phyloP scores from a whole-genome alignment of 2,329 filamentous ascomycete genomes.

The Didymella glomerata region DNA sequence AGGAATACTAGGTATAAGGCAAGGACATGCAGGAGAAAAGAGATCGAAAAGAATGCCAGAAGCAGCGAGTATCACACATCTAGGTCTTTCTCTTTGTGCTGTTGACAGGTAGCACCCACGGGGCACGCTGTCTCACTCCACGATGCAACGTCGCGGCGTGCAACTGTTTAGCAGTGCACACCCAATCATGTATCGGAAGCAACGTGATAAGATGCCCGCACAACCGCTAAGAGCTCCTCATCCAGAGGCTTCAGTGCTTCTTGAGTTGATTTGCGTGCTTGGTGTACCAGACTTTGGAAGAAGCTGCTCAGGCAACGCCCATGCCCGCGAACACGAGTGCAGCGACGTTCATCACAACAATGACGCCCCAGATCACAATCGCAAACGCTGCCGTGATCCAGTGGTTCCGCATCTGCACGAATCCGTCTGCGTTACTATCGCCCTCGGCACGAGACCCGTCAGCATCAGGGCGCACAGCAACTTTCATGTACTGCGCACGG shows the following conservation, averaged over 20 bases:
- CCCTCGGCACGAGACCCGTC: slow-evolving; percentile 8
- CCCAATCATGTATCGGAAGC: neutral
- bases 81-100: neutral
- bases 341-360: slow-evolving; percentile 81
- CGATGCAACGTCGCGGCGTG: neutral
- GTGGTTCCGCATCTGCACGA: slow-evolving; percentile 73
- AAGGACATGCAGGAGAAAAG: neutral
- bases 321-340: slow-evolving; percentile 70
- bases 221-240: neutral
- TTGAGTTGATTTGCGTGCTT: neutral
- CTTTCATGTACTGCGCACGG: slow-evolving; percentile 80
- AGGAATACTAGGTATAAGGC: neutral
- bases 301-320: slow-evolving; percentile 50
- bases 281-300: neutral
- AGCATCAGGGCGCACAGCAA: slow-evolving; percentile 51
- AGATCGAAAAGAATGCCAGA: neutral
- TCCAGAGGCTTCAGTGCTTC: neutral
- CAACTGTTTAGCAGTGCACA: neutral
- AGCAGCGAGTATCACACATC: neutral
- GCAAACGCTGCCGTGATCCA: slow-evolving; percentile 69
- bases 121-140: neutral
- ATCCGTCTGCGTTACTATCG: slow-evolving; percentile 29
- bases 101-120: neutral
- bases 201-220: neutral
- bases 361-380: slow-evolving; percentile 74